A percentile compares a stretch with the other conserved stretches of the same genome.
These are phyloP conservation scores for Cudoniella acicularis DNA, from an alignment of 495 filamentous ascomycete species.

Conservation along the genomic window DNA sequence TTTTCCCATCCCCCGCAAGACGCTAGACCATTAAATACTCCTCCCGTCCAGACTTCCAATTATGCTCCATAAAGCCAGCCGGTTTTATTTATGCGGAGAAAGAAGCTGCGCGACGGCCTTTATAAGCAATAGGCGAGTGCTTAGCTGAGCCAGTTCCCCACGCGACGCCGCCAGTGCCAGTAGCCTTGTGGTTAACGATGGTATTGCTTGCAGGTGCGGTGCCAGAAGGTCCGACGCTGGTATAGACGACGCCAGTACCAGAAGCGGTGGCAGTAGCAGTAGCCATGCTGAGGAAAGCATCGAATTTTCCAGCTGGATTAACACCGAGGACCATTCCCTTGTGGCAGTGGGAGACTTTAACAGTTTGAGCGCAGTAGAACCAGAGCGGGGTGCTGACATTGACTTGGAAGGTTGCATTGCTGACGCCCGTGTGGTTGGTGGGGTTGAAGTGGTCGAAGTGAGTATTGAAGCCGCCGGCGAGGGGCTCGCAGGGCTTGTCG, in stretches of 20 bases:
- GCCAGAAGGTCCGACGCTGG: neutral
- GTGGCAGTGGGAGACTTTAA: conserved; percentile 16
- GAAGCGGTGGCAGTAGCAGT: conserved; percentile 13
- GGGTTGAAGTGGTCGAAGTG: conserved; percentile 20
- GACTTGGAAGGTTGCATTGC: conserved; percentile 10
- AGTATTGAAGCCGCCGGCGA: conserved; percentile 19
- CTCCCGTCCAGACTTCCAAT: neutral
- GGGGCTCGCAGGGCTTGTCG: conserved; percentile 23
- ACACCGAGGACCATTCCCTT: conserved; percentile 33
- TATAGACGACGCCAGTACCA: neutral
- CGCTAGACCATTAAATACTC: neutral
- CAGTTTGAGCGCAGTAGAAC: conserved; percentile 18
- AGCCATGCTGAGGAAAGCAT: conserved; percentile 22
- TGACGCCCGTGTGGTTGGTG: conserved; percentile 13
- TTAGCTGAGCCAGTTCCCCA: neutral
- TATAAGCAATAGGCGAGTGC: neutral
- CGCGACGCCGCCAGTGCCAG: neutral
- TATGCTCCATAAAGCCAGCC: neutral
- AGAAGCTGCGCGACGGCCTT: neutral
- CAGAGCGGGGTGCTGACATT: conserved; percentile 13
- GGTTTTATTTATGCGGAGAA: neutral
- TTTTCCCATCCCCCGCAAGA: neutral
- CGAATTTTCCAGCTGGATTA: conserved; percentile 29
- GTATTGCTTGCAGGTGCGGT: neutral
- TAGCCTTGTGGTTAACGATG: neutral